These are phyloP conservation scores for Phlebopus sp. DNA, from an alignment of 1,284 basidiomycete genomes.

Conservation along the genomic window DNA sequence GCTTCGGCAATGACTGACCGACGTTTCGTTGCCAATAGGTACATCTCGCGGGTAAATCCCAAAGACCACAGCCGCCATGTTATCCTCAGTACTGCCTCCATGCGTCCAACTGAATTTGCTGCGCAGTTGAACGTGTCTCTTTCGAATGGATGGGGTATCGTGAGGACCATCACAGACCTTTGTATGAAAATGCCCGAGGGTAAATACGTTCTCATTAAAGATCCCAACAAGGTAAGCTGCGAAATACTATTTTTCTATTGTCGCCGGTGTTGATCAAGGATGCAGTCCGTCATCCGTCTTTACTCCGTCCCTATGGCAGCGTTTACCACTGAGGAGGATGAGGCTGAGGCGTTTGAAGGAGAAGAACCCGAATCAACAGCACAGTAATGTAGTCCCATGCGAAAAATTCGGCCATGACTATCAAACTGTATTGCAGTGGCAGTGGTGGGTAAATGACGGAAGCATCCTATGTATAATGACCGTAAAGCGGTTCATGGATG, in stretches of 20 bases:
- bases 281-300: slow-evolving; percentile 86
- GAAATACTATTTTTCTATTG: slow-evolving; percentile 4
- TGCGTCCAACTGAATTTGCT: slow-evolving; percentile 94
- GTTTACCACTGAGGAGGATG: slow-evolving; percentile 69
- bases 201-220: slow-evolving; percentile 93
- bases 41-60: slow-evolving; percentile 91
- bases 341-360: slow-evolving; percentile 49
- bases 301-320: slow-evolving; percentile 89
- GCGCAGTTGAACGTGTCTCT: slow-evolving; percentile 94
- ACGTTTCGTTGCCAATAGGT: slow-evolving; percentile 43
- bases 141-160: slow-evolving; percentile 98
- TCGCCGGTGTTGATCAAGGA: slow-evolving; percentile 13
- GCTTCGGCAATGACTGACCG: slow-evolving; percentile 10
- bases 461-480: not conserved
- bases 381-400: slow-evolving; percentile 12
- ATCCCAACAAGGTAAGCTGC: slow-evolving; percentile 83
- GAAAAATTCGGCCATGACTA: slow-evolving; percentile 5
- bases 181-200: slow-evolving; percentile 95
- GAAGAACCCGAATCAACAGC: slow-evolving; percentile 44
- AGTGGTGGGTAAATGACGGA: not conserved
- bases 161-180: slow-evolving; percentile 88
- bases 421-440: not conserved
- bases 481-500: not conserved
- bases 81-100: slow-evolving; percentile 92
- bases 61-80: slow-evolving; percentile 95